phyloP scores from a whole-genome alignment of 306 rosid species.

The Pachyrhizus erosus region DNA sequence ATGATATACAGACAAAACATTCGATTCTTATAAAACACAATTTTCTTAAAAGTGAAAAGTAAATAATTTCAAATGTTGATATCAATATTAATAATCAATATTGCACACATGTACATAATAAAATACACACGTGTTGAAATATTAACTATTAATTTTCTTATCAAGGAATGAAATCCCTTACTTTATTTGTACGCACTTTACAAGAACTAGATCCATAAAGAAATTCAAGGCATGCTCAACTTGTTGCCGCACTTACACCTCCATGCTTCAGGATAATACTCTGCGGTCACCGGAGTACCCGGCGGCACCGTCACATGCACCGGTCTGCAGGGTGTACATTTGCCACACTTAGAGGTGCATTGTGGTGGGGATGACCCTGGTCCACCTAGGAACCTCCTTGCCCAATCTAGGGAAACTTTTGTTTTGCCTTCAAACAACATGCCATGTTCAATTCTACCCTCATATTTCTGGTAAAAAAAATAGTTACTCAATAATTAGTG shows the following conservation, averaged over 20 bases:
- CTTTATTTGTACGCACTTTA: neutral
- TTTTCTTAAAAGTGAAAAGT: neutral
- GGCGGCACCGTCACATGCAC: conserved; percentile 96
- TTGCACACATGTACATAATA: neutral
- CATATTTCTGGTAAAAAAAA: conserved; percentile 32
- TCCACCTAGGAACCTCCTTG: conserved; percentile 68
- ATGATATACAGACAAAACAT: neutral
- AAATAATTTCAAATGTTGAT: neutral
- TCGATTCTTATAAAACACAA: neutral
- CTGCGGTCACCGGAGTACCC: conserved; percentile 82
- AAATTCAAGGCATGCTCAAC: conserved; percentile 80
- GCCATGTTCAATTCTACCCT: conserved; percentile 34
- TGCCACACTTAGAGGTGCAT: conserved; percentile 78
- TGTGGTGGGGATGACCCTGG: conserved; percentile 85
- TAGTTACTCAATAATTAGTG: neutral
- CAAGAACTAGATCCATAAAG: neutral
- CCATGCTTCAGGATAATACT: conserved; percentile 97
- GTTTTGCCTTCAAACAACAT: neutral
- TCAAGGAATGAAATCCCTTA: too few relatives aligned
- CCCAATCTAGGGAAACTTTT: conserved; percentile 5
- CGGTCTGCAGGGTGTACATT: conserved; percentile 79
- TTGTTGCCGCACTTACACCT: conserved; percentile 95
- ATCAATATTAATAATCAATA: neutral
- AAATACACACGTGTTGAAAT: neutral
- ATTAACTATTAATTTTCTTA: neutral